Conservation (phyloP, 495 filamentous ascomycete genomes). For the Mytilinidion resinicola region DNA sequence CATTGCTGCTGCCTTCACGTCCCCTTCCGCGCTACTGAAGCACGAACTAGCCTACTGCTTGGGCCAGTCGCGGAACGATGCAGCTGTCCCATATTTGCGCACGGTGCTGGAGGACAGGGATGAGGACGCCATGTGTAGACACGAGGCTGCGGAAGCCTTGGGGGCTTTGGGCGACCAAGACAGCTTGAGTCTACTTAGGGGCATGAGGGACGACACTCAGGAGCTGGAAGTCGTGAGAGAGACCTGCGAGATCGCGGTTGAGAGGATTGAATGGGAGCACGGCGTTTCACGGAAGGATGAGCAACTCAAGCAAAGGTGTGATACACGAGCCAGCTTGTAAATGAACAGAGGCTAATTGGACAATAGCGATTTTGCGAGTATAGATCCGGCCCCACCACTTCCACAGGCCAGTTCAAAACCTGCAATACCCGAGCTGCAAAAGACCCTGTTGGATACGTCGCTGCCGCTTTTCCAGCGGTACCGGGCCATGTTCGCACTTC, state of each 20-base stretch:
- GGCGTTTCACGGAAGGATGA: constrained; percentile 64
- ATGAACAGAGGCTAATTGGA: constrained; percentile 16
- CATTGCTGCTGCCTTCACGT: constrained; percentile 81
- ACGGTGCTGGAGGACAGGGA: constrained; percentile 66
- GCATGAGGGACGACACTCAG: constrained; percentile 60
- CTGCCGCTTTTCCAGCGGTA: constrained; percentile 86
- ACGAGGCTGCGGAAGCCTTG: constrained; percentile 93
- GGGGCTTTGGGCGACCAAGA: constrained; percentile 73
- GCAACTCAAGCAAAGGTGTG: constrained; percentile 69
- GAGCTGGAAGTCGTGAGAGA: constrained; percentile 79
- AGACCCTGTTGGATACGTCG: constrained; percentile 67
- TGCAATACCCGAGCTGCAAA: constrained; percentile 68
- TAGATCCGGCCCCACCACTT: constrained; percentile 91
- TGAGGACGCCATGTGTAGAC: constrained; percentile 91
- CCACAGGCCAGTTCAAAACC: constrained; percentile 48
- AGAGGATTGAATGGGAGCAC: constrained; percentile 88
- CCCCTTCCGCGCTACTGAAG: constrained; percentile 79
- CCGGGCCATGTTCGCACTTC: constrained; percentile 93
- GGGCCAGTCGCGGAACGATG: constrained; percentile 73
- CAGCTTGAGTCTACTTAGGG: constrained; percentile 64
- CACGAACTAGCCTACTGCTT: constrained; percentile 97
- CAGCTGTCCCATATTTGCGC: constrained; percentile 67
- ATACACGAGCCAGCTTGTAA: neutral
- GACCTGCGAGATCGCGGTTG: constrained; percentile 95
- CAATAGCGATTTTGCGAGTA: constrained; percentile 80